Conservation (phyloP, 1,284 basidiomycete species). For the Malassezia globosa region DNA sequence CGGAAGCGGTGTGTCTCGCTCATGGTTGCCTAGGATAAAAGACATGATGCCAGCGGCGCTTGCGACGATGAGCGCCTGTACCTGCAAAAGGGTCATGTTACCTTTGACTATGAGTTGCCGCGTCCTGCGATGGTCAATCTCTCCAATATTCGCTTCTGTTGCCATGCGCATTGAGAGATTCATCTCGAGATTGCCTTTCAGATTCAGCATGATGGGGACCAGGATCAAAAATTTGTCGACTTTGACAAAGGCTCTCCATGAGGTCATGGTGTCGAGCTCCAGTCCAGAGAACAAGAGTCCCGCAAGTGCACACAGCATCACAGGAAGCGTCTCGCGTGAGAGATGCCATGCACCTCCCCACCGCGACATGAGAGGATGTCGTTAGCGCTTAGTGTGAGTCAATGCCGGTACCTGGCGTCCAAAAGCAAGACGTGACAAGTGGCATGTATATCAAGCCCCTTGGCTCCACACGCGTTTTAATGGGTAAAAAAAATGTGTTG, state of each 20-base stretch:
- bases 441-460: no score
- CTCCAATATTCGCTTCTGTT: slow-evolving; percentile 62
- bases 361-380: neutral
- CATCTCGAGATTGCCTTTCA: slow-evolving; percentile 95
- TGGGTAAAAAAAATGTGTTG: no score
- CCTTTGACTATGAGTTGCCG: slow-evolving; percentile 64
- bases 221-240: slow-evolving; percentile 92
- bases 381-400: no score
- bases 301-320: slow-evolving; percentile 5
- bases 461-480: no score
- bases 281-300: slow-evolving; percentile 12
- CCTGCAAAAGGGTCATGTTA: slow-evolving; percentile 75
- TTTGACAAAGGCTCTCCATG: slow-evolving; percentile 73
- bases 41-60: slow-evolving; percentile 71
- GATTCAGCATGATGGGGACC: slow-evolving; percentile 82
- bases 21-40: slow-evolving; percentile 57
- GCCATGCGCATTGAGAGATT: slow-evolving; percentile 55
- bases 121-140: slow-evolving; percentile 63
- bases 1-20: neutral
- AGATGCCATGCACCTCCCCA: neutral
- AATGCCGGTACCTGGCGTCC: no score
- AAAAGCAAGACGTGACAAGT: no score
- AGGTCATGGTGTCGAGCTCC: slow-evolving; percentile 9
- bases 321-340: slow-evolving; percentile 6
- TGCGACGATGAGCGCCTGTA: slow-evolving; percentile 82